phyloP scores from a whole-genome alignment of 2,329 filamentous ascomycete species.

The Xylariaceae sp. region DNA sequence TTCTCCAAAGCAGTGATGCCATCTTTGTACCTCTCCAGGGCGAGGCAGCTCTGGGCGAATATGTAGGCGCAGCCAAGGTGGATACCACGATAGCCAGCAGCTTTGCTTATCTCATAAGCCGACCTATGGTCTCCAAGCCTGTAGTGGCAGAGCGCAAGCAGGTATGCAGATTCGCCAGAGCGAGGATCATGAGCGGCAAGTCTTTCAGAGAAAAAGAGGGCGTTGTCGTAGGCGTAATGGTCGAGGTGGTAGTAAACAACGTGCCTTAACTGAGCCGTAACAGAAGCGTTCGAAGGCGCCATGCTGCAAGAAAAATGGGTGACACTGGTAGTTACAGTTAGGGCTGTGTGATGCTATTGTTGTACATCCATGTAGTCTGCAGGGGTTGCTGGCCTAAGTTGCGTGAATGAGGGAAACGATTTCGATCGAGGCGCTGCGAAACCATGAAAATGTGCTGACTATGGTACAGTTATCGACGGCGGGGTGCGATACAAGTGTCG shows the following conservation, averaged over 20 bases:
- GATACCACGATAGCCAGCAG: constrained; percentile 64
- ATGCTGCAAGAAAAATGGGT: constrained; percentile 35
- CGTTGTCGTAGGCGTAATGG: constrained; percentile 84
- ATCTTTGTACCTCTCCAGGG: constrained; percentile 74
- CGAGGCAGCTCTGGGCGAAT: constrained; percentile 84
- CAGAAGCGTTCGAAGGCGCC: constrained; percentile 51
- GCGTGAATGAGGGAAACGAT: not conserved
- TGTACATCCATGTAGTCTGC: constrained; percentile 36
- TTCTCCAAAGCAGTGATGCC: constrained; percentile 84
- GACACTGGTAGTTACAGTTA: constrained; percentile 10
- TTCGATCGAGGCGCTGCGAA: constrained; percentile 10
- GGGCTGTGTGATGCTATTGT: constrained; percentile 19
- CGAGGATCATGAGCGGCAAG: constrained; percentile 80
- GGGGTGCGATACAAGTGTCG: not conserved
- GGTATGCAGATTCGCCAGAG: constrained; percentile 75
- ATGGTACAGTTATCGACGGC: not conserved
- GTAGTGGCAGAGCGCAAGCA: constrained; percentile 81
- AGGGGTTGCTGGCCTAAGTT: constrained; percentile 4
- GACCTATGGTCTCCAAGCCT: constrained; percentile 79
- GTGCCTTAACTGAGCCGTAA: constrained; percentile 55
- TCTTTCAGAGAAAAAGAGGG: constrained; percentile 88
- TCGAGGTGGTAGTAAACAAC: constrained; percentile 73
- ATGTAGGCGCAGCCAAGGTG: constrained; percentile 89
- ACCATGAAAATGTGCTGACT: not conserved
- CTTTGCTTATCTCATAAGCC: constrained; percentile 79